Base-by-base conservation (phyloP, 2,329 filamentous ascomycete genomes). In the Colletotrichum sp. region DNA sequence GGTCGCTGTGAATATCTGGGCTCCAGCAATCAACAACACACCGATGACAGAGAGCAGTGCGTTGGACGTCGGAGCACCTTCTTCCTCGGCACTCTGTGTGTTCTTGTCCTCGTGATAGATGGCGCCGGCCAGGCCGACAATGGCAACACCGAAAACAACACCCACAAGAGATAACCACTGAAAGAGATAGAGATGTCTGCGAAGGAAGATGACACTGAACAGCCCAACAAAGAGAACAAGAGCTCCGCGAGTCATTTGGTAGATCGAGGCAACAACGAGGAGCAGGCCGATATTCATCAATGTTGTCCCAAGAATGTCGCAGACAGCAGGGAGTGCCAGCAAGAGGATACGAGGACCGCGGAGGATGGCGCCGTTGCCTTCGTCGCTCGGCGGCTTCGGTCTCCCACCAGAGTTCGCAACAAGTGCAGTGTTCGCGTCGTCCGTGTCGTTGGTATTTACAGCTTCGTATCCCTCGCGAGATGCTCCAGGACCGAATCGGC, bases 231-330 rank as follows among this genome's bases (percentile, higher is more conserved):
- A 99, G 8, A 99, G 90, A 5, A 99, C 96, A 57, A 99, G 89
- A 1, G 97, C 97, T 10, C 97, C 97, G 75, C 97, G 90, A 2
- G 96, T 99, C 97, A 99, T 99, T 86, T 99, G 97, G 86, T 98
- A 99, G 82, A 99, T 98, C 76, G 95, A 98, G 2, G 97, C 95
- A 15, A 95, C 97, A 28, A 99, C 96, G 83, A 99, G 96, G 65
- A 99, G 90, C 79, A 99, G 89, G 5, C 97, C 97, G 6, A 95
- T 94, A 82, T 99, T 99, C 96, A 99, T 99, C 71, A 99, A 90
- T 6, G 97, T 99, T 6, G 97, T 99, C 64, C 95, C 97, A 28
- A 94, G 92, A 78, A 99, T 98, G 83, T 99, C 97, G 86, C 96
- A 98, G 82, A 96, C 94, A 57, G 97, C 95, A 2, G 97, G 97